A percentile compares a stretch with the other conserved stretches of the same genome.
Evolutionary conservation across 2,329 filamentous ascomycete species (phyloP).

Genomic region (Xylaria arbuscula): DNA sequence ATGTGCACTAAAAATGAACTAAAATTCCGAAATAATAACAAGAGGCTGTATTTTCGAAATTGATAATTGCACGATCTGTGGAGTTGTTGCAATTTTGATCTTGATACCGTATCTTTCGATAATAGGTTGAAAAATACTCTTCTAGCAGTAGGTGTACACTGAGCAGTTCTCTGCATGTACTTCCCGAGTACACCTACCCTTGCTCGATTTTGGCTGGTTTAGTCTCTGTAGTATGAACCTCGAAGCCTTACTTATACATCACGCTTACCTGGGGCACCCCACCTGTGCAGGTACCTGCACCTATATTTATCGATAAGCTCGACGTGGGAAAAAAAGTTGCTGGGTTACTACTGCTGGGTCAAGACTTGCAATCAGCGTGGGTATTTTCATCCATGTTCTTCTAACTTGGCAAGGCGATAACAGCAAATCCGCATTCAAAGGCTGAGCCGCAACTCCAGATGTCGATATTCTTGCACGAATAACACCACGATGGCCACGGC

Average conservation of each 20-base stretch:
- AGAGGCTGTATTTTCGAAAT: too few species aligned
- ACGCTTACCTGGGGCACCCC: neutral
- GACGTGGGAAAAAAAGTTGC: constrained; percentile 39
- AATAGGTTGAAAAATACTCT: too few species aligned
- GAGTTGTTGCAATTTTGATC: too few species aligned
- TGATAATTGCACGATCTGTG: too few species aligned
- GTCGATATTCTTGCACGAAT: constrained; percentile 17
- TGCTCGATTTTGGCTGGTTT: too few species aligned
- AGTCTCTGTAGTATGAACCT: too few species aligned
- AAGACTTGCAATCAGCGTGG: constrained; percentile 17
- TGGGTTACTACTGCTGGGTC: constrained; percentile 14
- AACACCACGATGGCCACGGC: constrained; percentile 76
- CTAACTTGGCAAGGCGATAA: constrained; percentile 2
- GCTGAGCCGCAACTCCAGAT: constrained; percentile 26
- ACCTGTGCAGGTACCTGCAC: neutral
- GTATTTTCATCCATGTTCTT: neutral
- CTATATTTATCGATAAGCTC: constrained; percentile 35
- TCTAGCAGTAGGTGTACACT: too few species aligned
- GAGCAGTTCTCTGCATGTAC: too few species aligned
- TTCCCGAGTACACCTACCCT: too few species aligned
- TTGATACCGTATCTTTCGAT: too few species aligned
- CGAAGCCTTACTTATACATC: neutral
- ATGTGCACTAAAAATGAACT: too few species aligned
- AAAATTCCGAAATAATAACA: too few species aligned
- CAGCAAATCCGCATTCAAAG: constrained; percentile 13